phyloP scores from a whole-genome alignment of 495 filamentous ascomycete genomes.

The Daldinia childiae region DNA sequence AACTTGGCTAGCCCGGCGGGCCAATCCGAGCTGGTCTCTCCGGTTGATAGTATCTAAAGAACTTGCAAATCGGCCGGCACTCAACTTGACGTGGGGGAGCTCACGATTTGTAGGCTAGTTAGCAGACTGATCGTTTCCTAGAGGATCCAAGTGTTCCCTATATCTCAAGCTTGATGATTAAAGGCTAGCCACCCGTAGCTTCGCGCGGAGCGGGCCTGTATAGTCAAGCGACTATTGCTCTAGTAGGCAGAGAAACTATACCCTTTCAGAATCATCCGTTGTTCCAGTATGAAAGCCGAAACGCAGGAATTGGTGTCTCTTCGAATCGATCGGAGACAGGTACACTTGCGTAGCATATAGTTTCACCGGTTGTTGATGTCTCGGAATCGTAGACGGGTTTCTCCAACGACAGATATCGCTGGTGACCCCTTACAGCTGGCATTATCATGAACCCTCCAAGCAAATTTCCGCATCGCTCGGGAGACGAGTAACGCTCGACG shows the following conservation, averaged over 20 bases:
- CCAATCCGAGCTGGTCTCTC: constrained; percentile 29
- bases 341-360: constrained; percentile 10
- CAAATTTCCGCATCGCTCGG: constrained; percentile 1
- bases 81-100: constrained; percentile 24
- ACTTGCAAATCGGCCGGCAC: constrained; percentile 26
- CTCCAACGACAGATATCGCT: constrained; percentile 8
- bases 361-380: constrained; percentile 26
- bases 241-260: constrained; percentile 2
- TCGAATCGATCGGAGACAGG: constrained; percentile 11
- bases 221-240: not conserved
- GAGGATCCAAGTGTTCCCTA: constrained; percentile 14
- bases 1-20: constrained; percentile 24
- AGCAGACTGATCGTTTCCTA: constrained; percentile 22
- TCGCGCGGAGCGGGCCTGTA: not conserved
- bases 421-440: not conserved
- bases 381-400: constrained; percentile 24
- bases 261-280: not conserved
- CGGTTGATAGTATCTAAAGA: constrained; percentile 29
- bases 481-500: constrained; percentile 5
- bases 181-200: constrained; percentile 3
- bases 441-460: constrained; percentile 5
- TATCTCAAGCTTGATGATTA: constrained; percentile 1
- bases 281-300: constrained; percentile 11
- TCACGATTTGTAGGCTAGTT: constrained; percentile 27
- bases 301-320: constrained; percentile 11